A percentile compares a stretch with the other conserved stretches of the same genome.
Evolutionary conservation across 2,329 filamentous ascomycete species (phyloP).

Genomic region (Cordyceps cateniannulata): DNA sequence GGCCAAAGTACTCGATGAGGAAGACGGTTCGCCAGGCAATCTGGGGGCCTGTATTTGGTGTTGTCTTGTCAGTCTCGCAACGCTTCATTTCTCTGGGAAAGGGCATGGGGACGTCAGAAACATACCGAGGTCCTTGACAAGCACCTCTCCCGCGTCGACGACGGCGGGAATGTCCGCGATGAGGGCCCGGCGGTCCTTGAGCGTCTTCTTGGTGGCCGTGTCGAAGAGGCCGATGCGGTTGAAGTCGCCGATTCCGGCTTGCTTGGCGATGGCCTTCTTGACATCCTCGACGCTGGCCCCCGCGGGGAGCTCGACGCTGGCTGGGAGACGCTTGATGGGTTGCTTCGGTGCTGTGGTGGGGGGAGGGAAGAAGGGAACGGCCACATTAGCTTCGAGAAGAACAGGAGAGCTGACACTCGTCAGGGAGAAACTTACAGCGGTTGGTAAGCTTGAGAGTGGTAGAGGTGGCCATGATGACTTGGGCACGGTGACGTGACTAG

Average conservation of each 20-base stretch:
- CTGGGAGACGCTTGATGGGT: conserved; percentile 48
- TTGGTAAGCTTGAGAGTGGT: conserved; percentile 38
- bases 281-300: conserved; percentile 54
- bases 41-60: conserved; percentile 60
- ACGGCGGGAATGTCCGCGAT: conserved; percentile 44
- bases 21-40: conserved; percentile 92
- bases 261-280: conserved; percentile 48
- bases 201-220: conserved; percentile 52
- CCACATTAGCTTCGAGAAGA: not conserved
- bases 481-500: not conserved
- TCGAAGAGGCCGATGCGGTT: conserved; percentile 59
- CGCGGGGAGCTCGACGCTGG: conserved; percentile 40
- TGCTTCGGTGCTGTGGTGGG: conserved; percentile 36
- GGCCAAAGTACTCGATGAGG: conserved; percentile 89
- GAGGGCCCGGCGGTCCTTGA: conserved; percentile 55
- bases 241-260: conserved; percentile 45
- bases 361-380: not conserved
- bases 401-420: not conserved
- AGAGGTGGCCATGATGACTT: conserved; percentile 22
- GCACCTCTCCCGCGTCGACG: conserved; percentile 49
- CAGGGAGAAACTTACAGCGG: conserved; percentile 25
- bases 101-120: not conserved
- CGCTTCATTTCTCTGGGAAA: too few relatives aligned
- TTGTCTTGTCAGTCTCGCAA: not conserved
- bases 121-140: conserved; percentile 89